A percentile compares a stretch with the other conserved stretches of the same genome.
phyloP scores from a whole-genome alignment of 768 basidiomycete species.

The Mycena crocata region DNA sequence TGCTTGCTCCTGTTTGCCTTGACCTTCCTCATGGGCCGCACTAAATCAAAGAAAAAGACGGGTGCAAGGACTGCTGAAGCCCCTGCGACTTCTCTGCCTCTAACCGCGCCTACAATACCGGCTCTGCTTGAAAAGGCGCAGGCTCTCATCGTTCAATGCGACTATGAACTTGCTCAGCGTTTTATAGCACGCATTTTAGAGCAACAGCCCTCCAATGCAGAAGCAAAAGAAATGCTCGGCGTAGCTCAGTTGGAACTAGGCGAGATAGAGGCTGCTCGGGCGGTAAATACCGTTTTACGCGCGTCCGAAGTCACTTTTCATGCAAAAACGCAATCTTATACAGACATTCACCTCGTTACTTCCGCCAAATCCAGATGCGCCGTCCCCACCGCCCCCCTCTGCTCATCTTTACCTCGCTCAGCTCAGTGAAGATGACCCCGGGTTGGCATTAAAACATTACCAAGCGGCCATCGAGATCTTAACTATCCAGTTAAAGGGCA shows the following conservation, averaged over 20 bases:
- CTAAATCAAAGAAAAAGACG: conserved; percentile 61
- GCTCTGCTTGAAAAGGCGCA: conserved; percentile 83
- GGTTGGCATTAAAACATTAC: conserved; percentile 78
- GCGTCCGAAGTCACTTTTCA: not conserved
- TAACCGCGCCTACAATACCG: conserved; percentile 56
- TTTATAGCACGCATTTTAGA: conserved; percentile 79
- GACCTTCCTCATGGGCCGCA: conserved; percentile 61
- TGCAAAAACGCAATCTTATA: conserved; percentile 14
- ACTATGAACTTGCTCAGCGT: conserved; percentile 82
- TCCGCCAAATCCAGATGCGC: conserved; percentile 70
- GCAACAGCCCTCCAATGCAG: conserved; percentile 68
- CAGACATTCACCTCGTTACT: conserved; percentile 74
- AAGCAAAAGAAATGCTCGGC: conserved; percentile 85
- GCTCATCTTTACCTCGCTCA: conserved; percentile 93
- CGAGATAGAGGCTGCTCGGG: conserved; percentile 76
- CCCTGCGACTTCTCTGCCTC: conserved; percentile 28
- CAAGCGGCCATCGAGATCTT: conserved; percentile 83
- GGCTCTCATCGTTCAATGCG: conserved; percentile 83
- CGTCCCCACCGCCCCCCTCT: conserved; percentile 75
- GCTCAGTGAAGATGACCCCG: conserved; percentile 81
- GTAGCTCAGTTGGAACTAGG: conserved; percentile 84
- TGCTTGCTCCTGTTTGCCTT: conserved; percentile 14
- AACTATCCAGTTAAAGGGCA: conserved; percentile 77
- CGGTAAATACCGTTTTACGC: conserved; percentile 53
- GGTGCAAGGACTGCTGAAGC: conserved; percentile 47